Evolutionary conservation across 2,329 filamentous ascomycete genomes (phyloP).

Genomic region (Fusarium robinianum): DNA sequence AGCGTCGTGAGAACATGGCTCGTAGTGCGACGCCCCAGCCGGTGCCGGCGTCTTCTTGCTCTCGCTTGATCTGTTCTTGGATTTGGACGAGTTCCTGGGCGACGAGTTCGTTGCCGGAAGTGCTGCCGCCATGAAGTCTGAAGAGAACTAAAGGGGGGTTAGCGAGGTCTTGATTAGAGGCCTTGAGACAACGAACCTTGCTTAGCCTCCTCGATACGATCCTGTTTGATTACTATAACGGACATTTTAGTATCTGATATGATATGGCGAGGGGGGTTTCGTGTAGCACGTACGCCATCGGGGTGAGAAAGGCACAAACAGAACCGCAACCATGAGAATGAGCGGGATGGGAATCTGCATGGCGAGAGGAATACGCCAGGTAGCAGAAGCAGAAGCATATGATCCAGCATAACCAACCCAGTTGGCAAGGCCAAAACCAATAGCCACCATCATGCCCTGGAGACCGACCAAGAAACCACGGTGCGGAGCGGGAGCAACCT

Average conservation of each 20-base stretch:
- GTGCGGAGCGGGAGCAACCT: conserved; percentile 48
- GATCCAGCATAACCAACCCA: conserved; percentile 37
- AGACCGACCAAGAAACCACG: conserved; percentile 48
- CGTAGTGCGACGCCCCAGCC: not conserved
- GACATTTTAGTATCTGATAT: not conserved
- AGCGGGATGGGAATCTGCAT: conserved; percentile 38
- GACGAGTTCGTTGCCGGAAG: not conserved
- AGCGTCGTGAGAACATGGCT: conserved; percentile 33
- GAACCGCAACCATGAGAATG: conserved; percentile 23
- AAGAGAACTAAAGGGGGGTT: not conserved
- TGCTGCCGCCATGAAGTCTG: not conserved
- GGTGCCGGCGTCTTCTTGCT: not conserved
- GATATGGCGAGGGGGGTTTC: not conserved
- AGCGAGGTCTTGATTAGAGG: not conserved
- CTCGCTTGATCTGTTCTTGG: not conserved
- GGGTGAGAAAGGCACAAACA: conserved; percentile 33
- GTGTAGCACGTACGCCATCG: conserved; percentile 23
- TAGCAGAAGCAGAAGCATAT: conserved; percentile 36
- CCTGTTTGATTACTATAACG: conserved; percentile 6
- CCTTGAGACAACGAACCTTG: conserved; percentile 20
- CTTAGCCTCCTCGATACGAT: conserved; percentile 23
- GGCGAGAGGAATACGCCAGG: conserved; percentile 44
- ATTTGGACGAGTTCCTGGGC: conserved; percentile 1
- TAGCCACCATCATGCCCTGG: conserved; percentile 36
- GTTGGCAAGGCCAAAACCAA: conserved; percentile 24